Conservation (phyloP, 2,329 filamentous ascomycete species). For the Saccharata proteae region DNA sequence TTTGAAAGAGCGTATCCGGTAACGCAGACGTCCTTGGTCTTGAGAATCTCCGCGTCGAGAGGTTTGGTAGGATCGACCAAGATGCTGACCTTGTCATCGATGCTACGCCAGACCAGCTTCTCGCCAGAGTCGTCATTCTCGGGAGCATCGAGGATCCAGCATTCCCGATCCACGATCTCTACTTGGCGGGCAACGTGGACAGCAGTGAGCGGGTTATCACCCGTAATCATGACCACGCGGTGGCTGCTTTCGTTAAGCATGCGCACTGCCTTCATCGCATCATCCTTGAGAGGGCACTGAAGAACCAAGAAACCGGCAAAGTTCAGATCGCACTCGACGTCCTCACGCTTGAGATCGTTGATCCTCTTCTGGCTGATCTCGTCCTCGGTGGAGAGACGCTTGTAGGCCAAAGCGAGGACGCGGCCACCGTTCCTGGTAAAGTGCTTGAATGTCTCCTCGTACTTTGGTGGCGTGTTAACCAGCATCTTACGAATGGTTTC, state of each 20-base stretch:
- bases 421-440: slow-evolving; percentile 93
- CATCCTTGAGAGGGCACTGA: slow-evolving; percentile 91
- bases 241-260: slow-evolving; percentile 99
- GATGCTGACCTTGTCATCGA: slow-evolving; percentile 80
- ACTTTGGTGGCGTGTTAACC: slow-evolving; percentile 66
- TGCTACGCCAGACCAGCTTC: slow-evolving; percentile 83
- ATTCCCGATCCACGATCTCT: slow-evolving; percentile 93
- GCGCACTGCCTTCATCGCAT: slow-evolving; percentile 83
- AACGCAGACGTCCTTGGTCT: slow-evolving; percentile 82
- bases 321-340: slow-evolving; percentile 69
- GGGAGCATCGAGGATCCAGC: slow-evolving; percentile 86
- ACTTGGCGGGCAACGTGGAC: slow-evolving; percentile 92
- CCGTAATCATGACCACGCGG: slow-evolving; percentile 97
- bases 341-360: slow-evolving; percentile 88
- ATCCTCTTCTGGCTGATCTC: slow-evolving; percentile 77
- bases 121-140: slow-evolving; percentile 75
- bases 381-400: slow-evolving; percentile 69
- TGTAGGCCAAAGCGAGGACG: slow-evolving; percentile 87
- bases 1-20: slow-evolving; percentile 89
- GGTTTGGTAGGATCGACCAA: slow-evolving; percentile 72
- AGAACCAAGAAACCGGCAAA: slow-evolving; percentile 95
- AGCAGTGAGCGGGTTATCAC: slow-evolving; percentile 92
- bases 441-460: slow-evolving; percentile 97
- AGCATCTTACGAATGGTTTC: slow-evolving; percentile 96
- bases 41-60: slow-evolving; percentile 68